These are phyloP conservation scores for Pseudomassariella vexata DNA, from an alignment of 2,329 filamentous ascomycete genomes.

Conservation along the genomic window DNA sequence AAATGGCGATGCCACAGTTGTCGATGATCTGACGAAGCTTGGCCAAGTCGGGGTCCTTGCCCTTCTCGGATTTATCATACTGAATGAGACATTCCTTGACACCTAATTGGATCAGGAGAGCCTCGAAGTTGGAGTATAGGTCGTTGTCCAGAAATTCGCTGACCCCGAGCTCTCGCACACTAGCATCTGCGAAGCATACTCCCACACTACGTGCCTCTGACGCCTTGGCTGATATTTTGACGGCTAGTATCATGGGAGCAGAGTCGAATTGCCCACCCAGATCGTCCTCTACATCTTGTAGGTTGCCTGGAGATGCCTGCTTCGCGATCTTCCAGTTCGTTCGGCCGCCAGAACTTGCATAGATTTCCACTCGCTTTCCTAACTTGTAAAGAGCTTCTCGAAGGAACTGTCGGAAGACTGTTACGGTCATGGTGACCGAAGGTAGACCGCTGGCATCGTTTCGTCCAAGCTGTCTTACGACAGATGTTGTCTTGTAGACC, in stretches of 20 bases:
- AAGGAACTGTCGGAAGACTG: slow-evolving; percentile 92
- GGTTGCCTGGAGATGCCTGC: slow-evolving; percentile 88
- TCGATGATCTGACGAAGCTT: slow-evolving; percentile 88
- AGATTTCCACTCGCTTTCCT: slow-evolving; percentile 88
- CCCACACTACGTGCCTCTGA: slow-evolving; percentile 80
- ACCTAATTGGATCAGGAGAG: slow-evolving; percentile 89
- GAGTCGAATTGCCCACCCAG: slow-evolving; percentile 80
- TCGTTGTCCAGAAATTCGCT: slow-evolving; percentile 99
- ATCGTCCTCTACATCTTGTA: slow-evolving; percentile 96
- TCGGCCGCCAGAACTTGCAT: slow-evolving; percentile 66
- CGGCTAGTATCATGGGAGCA: slow-evolving; percentile 88
- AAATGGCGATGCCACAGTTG: slow-evolving; percentile 84
- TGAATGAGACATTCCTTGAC: slow-evolving; percentile 92
- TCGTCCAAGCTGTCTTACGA: slow-evolving; percentile 82
- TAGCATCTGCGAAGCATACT: slow-evolving; percentile 96
- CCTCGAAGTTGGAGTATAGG: slow-evolving; percentile 95
- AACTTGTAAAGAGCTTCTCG: slow-evolving; percentile 89
- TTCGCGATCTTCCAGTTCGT: slow-evolving; percentile 92
- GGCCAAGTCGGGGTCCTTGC: slow-evolving; percentile 79
- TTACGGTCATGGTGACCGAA: slow-evolving; percentile 92
- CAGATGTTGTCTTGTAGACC: slow-evolving; percentile 97
- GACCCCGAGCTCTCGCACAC: slow-evolving; percentile 88
- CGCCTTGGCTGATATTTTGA: slow-evolving; percentile 87
- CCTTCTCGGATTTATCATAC: slow-evolving; percentile 70
- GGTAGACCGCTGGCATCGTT: slow-evolving; percentile 78